A percentile compares a stretch with the other conserved stretches of the same genome.
Conservation (phyloP, 202 grass and related monocot genomes). For the Zizania palustris region DNA sequence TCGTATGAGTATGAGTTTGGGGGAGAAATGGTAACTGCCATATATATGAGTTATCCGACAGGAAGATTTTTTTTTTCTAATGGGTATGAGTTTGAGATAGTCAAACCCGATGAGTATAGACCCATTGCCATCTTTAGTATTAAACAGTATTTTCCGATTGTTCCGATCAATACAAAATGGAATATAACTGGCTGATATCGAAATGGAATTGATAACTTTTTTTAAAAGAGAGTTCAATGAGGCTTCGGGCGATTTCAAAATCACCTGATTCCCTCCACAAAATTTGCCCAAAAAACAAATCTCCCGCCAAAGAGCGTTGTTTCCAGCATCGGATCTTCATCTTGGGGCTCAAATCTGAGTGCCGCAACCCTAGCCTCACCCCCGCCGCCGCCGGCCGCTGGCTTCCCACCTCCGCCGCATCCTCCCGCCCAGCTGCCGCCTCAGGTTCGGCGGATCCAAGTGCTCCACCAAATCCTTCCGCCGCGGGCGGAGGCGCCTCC, state of each 20-base stretch:
- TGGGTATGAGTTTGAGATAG: too few relatives aligned
- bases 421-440: background rate
- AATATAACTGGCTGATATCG: too few relatives aligned
- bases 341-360: slow-evolving; percentile 9
- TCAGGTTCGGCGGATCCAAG: background rate
- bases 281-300: slow-evolving; percentile 14
- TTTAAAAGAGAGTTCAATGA: background rate
- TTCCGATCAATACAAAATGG: too few relatives aligned
- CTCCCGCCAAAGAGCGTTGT: slow-evolving; percentile 22
- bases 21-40: too few relatives aligned
- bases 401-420: slow-evolving; percentile 15
- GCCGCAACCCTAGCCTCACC: slow-evolving; percentile 25
- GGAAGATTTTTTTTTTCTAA: too few relatives aligned
- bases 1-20: too few relatives aligned
- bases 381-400: background rate
- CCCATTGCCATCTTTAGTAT: too few relatives aligned
- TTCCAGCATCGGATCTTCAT: slow-evolving; percentile 12
- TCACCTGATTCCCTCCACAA: slow-evolving; percentile 28
- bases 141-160: too few relatives aligned
- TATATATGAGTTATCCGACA: too few relatives aligned
- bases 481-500: background rate
- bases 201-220: too few relatives aligned
- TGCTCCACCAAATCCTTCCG: background rate
- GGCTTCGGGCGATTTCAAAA: slow-evolving; percentile 14
- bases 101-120: too few relatives aligned